Conservation (phyloP, 352 stramenopile genomes). For the Phytophthora europaea region DNA sequence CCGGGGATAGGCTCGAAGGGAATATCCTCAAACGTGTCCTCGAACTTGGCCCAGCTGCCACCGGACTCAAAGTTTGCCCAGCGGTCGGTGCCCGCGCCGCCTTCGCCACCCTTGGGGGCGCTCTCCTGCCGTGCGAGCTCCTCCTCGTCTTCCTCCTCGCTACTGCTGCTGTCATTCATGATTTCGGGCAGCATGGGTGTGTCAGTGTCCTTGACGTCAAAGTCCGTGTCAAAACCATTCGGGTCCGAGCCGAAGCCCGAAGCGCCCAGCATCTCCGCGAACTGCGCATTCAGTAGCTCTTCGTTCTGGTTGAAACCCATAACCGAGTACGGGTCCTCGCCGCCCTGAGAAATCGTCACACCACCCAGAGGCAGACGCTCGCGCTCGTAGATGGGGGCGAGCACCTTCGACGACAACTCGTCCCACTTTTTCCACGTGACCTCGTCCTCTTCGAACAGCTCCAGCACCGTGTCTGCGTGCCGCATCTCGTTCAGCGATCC, state of each 20-base stretch:
- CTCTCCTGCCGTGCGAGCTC: slow-evolving; percentile 55
- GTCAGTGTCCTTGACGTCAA: slow-evolving; percentile 77
- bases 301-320: slow-evolving; percentile 81
- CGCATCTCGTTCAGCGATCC: slow-evolving; percentile 87
- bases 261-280: slow-evolving; percentile 84
- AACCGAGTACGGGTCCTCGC: slow-evolving; percentile 81
- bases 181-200: slow-evolving; percentile 86
- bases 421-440: slow-evolving; percentile 83
- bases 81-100: slow-evolving; percentile 33
- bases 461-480: slow-evolving; percentile 82
- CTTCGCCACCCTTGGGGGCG: slow-evolving; percentile 22
- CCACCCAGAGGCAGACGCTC: slow-evolving; percentile 83
- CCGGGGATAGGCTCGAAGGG: slow-evolving; percentile 63
- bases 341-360: slow-evolving; percentile 57
- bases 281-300: slow-evolving; percentile 83
- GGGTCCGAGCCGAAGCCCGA: slow-evolving; percentile 67
- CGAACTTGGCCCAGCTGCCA: slow-evolving; percentile 76
- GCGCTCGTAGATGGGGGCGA: slow-evolving; percentile 82
- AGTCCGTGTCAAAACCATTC: slow-evolving; percentile 78
- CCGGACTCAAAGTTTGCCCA: slow-evolving; percentile 79
- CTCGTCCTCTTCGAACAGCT: slow-evolving; percentile 86
- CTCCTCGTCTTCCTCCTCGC: slow-evolving; percentile 85
- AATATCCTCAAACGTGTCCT: slow-evolving; percentile 68
- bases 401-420: slow-evolving; percentile 71
- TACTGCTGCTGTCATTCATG: slow-evolving; percentile 91